phyloP scores from a whole-genome alignment of 495 filamentous ascomycete species.

The Lepraria neglecta region DNA sequence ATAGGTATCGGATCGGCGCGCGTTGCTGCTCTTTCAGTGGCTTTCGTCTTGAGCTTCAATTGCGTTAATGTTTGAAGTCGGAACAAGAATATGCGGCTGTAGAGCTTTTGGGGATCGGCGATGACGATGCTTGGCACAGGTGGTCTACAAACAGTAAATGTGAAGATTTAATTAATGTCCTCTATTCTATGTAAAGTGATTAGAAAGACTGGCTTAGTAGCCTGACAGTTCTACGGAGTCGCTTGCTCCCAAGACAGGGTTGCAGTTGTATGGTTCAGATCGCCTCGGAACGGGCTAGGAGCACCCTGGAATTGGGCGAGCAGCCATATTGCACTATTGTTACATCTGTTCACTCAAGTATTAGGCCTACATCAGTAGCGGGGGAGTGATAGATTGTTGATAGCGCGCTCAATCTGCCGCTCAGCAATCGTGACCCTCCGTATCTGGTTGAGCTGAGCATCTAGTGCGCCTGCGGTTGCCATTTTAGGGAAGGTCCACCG shows the following conservation, averaged over 20 bases:
- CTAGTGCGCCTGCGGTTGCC: constrained; percentile 15
- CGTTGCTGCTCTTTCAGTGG: not conserved
- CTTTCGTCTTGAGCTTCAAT: not conserved
- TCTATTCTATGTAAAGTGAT: too few species aligned
- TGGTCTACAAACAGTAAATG: not conserved
- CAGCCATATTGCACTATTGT: constrained; percentile 17
- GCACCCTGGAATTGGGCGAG: too few species aligned
- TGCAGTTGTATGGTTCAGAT: too few species aligned
- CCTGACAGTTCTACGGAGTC: too few species aligned
- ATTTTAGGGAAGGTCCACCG: not conserved
- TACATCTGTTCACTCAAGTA: constrained; percentile 13
- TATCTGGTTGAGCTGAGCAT: constrained; percentile 14
- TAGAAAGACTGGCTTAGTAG: too few species aligned
- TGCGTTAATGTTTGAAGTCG: constrained; percentile 1
- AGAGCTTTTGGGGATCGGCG: constrained; percentile 10
- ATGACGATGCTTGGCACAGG: constrained; percentile 21
- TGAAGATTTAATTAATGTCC: not conserved
- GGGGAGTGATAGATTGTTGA: constrained; percentile 21
- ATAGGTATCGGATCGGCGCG: not conserved
- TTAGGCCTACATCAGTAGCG: not conserved
- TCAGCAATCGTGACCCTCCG: constrained; percentile 18
- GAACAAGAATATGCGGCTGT: constrained; percentile 3
- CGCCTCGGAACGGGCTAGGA: too few species aligned
- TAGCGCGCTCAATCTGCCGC: constrained; percentile 21
- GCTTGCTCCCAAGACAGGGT: too few species aligned